Evolutionary conservation across 768 basidiomycete genomes (phyloP), one percentile per base, ranked within the genome.

Genomic region (Tylopilus rubrobrunneus): DNA sequence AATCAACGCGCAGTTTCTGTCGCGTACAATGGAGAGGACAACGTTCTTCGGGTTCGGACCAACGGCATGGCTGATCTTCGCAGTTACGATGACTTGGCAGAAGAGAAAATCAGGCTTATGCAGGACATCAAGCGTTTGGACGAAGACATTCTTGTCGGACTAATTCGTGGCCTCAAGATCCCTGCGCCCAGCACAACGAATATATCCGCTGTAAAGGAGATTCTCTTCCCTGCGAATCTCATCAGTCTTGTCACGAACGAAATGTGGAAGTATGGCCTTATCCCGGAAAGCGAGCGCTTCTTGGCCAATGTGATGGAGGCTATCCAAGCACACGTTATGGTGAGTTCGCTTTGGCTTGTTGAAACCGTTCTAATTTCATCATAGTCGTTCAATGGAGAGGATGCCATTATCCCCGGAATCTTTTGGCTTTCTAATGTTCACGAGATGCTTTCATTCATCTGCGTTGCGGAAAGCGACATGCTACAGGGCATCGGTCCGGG

Each of bases 401-500:
- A 98, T 52, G 87, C 94, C 15, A 92, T 99, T 56, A 76, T 95
- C 36, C 97, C 97, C 7, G 97, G 97, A 37, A 90, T 98, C 61
- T 99, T 91, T 80, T 99, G 97, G 97, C 77, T 99, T n/a, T 98
- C 97, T 31, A 99, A 99, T 63, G 95, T 99, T 36, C 97, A 99
- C 70, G 97, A 99, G 68, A 95, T 98, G 84, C 79, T 98, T 31
- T 99, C 97, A 6, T 99, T 98, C 73, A 96, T 98, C 66, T 96
- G 91, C 64, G 89, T 98, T 37, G 97, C 97, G n/a, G 97, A 99
- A 73, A 89, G 89, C 66, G 97, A 99, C 72, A 97, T 98, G 85
- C 79, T 93, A 9, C 93, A 98, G 68, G 97, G 97, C 23, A 98
- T 98, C 54, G 95, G 92, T 10, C 96, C 96, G 1, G 95, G 94